Evolutionary conservation across 164 flowering plant species (phyloP), one percentile per base, ranked within the genome.

Genomic region (Houttuynia cordata): DNA sequence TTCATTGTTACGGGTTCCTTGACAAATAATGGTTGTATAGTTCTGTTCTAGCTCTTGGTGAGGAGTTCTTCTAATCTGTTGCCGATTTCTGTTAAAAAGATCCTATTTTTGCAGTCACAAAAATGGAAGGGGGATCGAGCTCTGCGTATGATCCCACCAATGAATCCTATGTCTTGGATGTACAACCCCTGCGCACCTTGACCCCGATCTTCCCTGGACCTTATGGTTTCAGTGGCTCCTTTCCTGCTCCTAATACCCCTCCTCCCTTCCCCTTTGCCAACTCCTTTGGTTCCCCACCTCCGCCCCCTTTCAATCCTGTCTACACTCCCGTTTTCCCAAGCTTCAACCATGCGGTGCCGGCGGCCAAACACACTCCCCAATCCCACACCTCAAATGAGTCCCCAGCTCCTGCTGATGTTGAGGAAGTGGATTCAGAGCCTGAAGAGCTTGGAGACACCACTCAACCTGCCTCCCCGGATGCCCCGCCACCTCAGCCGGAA

Each of bases 121-220:
- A 19, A 20, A 53, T 53, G 56, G 56, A 53, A 20, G 3, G 56
- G 22, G 22, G 56, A 6, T 53, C 37, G 37, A 30, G 37, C 37
- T 30, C 37, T 30, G 24, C 17, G 0, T 18, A 10, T 20, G 56
- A 53, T 53, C 75, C 85, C 51, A 23, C 18, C 56, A 7, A 3
- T 4, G 56, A 53, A 23, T 10, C 24, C 17, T 76, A 67, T 69
- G 91, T 88, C 39, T 67, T 81, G 64, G 74, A 83, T 70, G 83
- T 88, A n/a, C 84, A 62, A 67, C 96, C 96, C 0, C 65, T 88
- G 68, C 73, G 91, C 24, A 58, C 71, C 61, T 74, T 88, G 55
- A 77, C 51, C n/a, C 96, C 96, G 0, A 62, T 81, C 49, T 82
- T 82, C 66, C 80, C 90, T 21, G 64, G 73, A 34, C 60, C 76